phyloP scores from a whole-genome alignment of 768 basidiomycete species.

The Serpula lacrymans region DNA sequence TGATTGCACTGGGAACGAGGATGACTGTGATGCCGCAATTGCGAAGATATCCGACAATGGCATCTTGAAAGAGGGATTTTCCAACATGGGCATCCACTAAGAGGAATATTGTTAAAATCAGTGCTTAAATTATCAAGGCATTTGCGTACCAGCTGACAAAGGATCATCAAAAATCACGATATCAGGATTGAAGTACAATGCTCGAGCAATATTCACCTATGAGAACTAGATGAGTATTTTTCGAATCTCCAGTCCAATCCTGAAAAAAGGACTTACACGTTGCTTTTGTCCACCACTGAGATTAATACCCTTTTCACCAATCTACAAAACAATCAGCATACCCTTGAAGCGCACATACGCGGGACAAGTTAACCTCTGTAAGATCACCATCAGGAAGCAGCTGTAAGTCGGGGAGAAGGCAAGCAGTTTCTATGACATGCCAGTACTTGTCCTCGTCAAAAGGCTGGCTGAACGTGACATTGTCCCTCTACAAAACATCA shows the following conservation, averaged over 20 bases:
- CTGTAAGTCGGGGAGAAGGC: conserved; percentile 60
- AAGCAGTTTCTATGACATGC: conserved; percentile 55
- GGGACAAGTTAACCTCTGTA: conserved; percentile 57
- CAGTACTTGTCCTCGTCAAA: conserved; percentile 68
- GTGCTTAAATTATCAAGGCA: background rate
- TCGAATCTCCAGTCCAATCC: too few relatives aligned
- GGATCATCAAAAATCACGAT: conserved; percentile 63
- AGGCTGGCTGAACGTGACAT: conserved; percentile 62
- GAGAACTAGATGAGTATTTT: too few relatives aligned
- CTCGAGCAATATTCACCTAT: conserved; percentile 67
- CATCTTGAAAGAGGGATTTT: conserved; percentile 61
- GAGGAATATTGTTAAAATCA: conserved; percentile 2
- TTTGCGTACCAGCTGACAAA: conserved; percentile 50
- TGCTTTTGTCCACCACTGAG: conserved; percentile 66
- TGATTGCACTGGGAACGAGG: conserved; percentile 49
- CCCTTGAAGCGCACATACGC: background rate
- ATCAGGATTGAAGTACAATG: conserved; percentile 63
- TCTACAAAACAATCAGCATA: conserved; percentile 31
- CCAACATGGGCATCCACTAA: conserved; percentile 76
- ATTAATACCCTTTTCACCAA: conserved; percentile 71
- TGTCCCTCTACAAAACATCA: conserved; percentile 47
- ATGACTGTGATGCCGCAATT: conserved; percentile 47
- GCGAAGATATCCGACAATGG: conserved; percentile 49
- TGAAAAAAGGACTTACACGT: conserved; percentile 35
- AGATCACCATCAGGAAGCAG: conserved; percentile 67